These are phyloP conservation scores for Paulownia fortunei DNA, from an alignment of 257 asterid genomes.

Conservation along the genomic window DNA sequence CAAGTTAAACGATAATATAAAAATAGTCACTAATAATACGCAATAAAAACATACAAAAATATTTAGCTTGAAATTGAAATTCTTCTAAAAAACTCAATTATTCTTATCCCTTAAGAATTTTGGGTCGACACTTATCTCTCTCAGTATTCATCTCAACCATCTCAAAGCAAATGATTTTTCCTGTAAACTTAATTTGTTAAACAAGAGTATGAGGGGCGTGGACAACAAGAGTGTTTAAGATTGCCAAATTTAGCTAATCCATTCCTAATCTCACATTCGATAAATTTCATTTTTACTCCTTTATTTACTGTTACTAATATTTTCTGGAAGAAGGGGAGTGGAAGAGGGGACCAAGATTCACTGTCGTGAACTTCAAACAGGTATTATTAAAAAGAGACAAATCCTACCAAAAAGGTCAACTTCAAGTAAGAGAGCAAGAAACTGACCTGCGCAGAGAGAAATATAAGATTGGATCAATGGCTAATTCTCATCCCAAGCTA, in stretches of 20 bases:
- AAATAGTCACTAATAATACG: too few species aligned
- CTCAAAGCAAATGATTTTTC: too few species aligned
- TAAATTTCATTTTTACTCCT: background rate
- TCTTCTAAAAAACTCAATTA: too few species aligned
- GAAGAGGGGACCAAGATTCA: slow-evolving; percentile 48
- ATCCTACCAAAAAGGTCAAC: slow-evolving; percentile 42
- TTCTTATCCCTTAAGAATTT: too few species aligned
- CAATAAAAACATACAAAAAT: too few species aligned
- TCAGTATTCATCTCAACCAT: too few species aligned
- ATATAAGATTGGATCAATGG: slow-evolving; percentile 36
- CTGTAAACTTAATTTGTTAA: too few species aligned
- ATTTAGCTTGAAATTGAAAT: too few species aligned
- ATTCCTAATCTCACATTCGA: background rate
- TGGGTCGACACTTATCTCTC: too few species aligned
- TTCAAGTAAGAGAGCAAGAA: slow-evolving; percentile 40
- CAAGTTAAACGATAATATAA: too few species aligned
- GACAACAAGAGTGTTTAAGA: too few species aligned
- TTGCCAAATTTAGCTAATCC: background rate
- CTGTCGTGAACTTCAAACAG: slow-evolving; percentile 10
- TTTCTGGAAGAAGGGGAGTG: slow-evolving; percentile 4
- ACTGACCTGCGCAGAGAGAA: slow-evolving; percentile 15
- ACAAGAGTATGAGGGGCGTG: background rate
- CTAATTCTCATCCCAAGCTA: slow-evolving; percentile 26
- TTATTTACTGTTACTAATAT: background rate
- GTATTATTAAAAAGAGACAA: slow-evolving; percentile 32